Evolutionary conservation across 2,329 filamentous ascomycete genomes (phyloP).

Genomic region (Fusarium sp.): DNA sequence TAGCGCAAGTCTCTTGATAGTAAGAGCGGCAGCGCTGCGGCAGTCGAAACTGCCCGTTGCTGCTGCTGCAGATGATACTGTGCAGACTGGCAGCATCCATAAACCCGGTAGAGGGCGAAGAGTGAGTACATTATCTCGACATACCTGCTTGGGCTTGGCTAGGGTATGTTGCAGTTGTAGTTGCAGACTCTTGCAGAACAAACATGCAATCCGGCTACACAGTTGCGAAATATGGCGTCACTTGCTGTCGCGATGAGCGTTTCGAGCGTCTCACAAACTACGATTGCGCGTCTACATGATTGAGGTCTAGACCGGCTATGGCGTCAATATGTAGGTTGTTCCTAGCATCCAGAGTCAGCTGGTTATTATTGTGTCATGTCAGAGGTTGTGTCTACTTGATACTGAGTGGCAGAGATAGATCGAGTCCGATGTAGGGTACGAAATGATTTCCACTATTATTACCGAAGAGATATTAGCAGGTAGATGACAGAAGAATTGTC

Average conservation of each 20-base stretch:
- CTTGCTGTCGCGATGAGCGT: conserved; percentile 30
- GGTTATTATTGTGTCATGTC: conserved; percentile 10
- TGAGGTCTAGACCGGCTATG: conserved; percentile 4
- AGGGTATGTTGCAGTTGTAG: conserved; percentile 13
- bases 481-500: too few species aligned
- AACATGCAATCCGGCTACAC: conserved; percentile 34
- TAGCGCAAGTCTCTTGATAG: conserved; percentile 24
- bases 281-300: conserved; percentile 27
- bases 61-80: conserved; percentile 28
- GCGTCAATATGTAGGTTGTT: conserved; percentile 2
- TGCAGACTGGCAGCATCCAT: conserved; percentile 22
- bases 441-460: not conserved
- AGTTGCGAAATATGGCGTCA: conserved; percentile 44
- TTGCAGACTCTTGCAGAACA: conserved; percentile 10
- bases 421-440: not conserved
- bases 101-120: conserved; percentile 18
- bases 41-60: conserved; percentile 17
- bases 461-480: not conserved
- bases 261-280: conserved; percentile 38
- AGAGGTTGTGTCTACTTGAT: conserved; percentile 10
- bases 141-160: conserved; percentile 17
- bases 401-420: not conserved
- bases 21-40: conserved; percentile 10
- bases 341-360: conserved; percentile 18
- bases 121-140: conserved; percentile 6